Percentiles rank a stretch among this genome's conserved stretches.
Conservation (phyloP, 805 yeast genomes). For the Myxozyma kluyveri region DNA sequence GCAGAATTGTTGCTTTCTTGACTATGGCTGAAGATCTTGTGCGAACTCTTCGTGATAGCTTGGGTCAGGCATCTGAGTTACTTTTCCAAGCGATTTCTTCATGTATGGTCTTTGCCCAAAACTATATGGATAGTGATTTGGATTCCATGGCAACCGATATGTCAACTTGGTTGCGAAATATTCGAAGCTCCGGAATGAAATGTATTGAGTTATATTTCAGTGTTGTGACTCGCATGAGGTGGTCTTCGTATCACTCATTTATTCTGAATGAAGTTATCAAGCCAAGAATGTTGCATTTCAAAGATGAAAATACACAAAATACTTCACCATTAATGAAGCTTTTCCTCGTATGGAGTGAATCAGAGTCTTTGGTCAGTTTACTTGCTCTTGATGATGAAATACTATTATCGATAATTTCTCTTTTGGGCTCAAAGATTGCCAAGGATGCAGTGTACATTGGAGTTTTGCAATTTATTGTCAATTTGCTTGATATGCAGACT, state of each 20-base stretch:
- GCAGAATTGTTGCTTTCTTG: constrained; percentile 29
- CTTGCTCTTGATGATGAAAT: constrained; percentile 53
- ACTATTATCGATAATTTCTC: constrained; percentile 55
- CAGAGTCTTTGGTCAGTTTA: constrained; percentile 48
- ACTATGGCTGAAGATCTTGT: constrained; percentile 32
- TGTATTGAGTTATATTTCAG: constrained; percentile 58
- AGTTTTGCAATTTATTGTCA: constrained; percentile 47
- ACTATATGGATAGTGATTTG: constrained; percentile 5
- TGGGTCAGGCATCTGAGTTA: constrained; percentile 14
- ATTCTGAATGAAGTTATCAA: constrained; percentile 55
- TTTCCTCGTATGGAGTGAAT: constrained; percentile 57
- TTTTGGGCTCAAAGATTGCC: constrained; percentile 52
- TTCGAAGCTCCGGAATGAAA: constrained; percentile 68
- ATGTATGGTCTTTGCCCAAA: constrained; percentile 20
- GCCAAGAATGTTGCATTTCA: constrained; percentile 68
- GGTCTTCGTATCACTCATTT: constrained; percentile 51
- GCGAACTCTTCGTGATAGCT: constrained; percentile 6
- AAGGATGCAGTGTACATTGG: constrained; percentile 67
- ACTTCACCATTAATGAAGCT: constrained; percentile 73
- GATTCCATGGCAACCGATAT: background rate
- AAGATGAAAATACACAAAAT: constrained; percentile 75
- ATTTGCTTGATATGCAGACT: constrained; percentile 16
- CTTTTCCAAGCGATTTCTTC: constrained; percentile 16
- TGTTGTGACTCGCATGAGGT: constrained; percentile 51
- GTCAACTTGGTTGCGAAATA: constrained; percentile 50